Evolutionary conservation across 2,329 filamentous ascomycete species (phyloP), one percentile per base, ranked within the genome.

Genomic region (Ascochyta lentis): DNA sequence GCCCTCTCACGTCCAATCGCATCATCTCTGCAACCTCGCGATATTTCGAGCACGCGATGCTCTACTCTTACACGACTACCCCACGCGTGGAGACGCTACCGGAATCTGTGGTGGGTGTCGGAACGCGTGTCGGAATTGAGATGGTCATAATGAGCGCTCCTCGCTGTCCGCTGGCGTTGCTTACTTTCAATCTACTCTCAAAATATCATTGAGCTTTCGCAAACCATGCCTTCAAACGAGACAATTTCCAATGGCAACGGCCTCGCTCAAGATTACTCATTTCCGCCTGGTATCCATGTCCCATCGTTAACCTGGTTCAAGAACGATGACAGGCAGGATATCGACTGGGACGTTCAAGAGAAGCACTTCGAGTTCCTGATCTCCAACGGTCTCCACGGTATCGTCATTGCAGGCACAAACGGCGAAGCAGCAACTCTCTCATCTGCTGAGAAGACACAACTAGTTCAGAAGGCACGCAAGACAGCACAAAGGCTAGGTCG

Each of bases 221-320:
- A 26, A 58, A 63, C 42, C 31, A 72, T 72, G 70, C 67, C 68
- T 60, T 73, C 71, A 16, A 67, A 66, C 57, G 65, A 60, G 42
- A 55, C 47, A 12, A 33, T 59, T n/a, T 67, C 69, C 51, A 72
- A 65, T 49, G 62, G 64, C 56, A 65, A 63, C 42, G 61, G 59
- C 58, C 57, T 65, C 16, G 48, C 64, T 51, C 56, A 66, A 34
- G 72, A 71, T 62, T 71, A 68, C 54, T 65, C 77, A 6, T 80
- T 77, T 59, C 80, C 82, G 27, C 77, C 79, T 1, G 83, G 83
- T 4, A 81, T 86, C 43, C 83, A 86, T 58, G 83, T 82, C n/a
- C 84, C 83, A 1, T 80, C 77, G 19, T 67, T 86, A 63, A 86
- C 83, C 3, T 86, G 79, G 77, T 86, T 86, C 67, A 72, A 76